Conservation (phyloP, 352 stramenopile genomes). For the Vaucheria bursata region DNA sequence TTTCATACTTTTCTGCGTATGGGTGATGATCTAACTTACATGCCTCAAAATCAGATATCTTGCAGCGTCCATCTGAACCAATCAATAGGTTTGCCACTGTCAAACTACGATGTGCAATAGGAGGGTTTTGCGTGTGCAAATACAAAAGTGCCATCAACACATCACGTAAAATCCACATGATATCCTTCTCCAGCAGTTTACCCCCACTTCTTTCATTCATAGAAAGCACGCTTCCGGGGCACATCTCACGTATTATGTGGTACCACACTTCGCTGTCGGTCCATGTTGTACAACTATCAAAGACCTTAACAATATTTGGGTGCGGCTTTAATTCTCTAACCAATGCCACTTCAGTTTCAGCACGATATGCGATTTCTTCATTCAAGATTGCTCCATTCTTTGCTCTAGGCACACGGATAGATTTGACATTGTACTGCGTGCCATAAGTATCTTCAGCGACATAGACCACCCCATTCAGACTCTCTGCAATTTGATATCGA, state of each 20-base stretch:
- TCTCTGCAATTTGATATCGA: slow-evolving; percentile 33
- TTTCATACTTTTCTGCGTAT: slow-evolving; percentile 52
- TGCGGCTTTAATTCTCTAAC: slow-evolving; percentile 18
- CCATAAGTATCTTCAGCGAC: slow-evolving; percentile 33
- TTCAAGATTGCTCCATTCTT: slow-evolving; percentile 19
- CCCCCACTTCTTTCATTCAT: slow-evolving; percentile 12
- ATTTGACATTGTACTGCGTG: slow-evolving; percentile 45
- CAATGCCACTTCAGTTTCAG: slow-evolving; percentile 26
- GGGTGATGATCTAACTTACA: slow-evolving; percentile 16
- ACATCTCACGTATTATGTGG: slow-evolving; percentile 38
- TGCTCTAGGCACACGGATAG: slow-evolving; percentile 22
- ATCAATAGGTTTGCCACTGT: slow-evolving; percentile 82
- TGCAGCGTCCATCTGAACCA: slow-evolving; percentile 65
- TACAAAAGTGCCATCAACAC: slow-evolving; percentile 37
- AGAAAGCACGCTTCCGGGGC: slow-evolving; percentile 32
- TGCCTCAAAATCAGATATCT: slow-evolving; percentile 61
- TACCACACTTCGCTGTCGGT: slow-evolving; percentile 23
- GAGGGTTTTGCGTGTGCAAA: slow-evolving; percentile 28
- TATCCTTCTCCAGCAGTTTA: slow-evolving; percentile 25
- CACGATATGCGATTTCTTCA: slow-evolving; percentile 32
- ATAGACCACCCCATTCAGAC: slow-evolving; percentile 31
- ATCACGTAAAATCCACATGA: slow-evolving; percentile 37
- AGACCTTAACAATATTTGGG: slow-evolving; percentile 35
- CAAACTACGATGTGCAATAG: slow-evolving; percentile 55
- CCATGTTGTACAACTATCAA: slow-evolving; percentile 19